phyloP scores from a whole-genome alignment of 2,329 filamentous ascomycete genomes.

The Teratosphaeria zuluensis region DNA sequence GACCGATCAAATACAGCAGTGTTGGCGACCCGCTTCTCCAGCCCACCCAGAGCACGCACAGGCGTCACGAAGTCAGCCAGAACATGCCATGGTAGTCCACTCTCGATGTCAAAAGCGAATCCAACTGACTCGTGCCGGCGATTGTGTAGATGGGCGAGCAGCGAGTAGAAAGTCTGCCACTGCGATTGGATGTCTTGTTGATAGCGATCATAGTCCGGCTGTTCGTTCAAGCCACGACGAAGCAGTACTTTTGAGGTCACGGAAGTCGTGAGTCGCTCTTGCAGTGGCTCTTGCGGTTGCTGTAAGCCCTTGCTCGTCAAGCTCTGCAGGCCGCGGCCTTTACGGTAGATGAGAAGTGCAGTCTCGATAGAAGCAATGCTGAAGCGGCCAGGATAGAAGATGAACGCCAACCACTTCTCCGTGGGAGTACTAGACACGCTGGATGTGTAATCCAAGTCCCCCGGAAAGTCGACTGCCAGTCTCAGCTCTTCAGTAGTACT shows the following conservation, averaged over 20 bases:
- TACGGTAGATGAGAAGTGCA: slow-evolving; percentile 71
- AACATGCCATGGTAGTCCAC: slow-evolving; percentile 71
- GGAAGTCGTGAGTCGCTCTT: slow-evolving; percentile 66
- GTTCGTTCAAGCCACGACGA: slow-evolving; percentile 50
- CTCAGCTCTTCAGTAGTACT: slow-evolving; percentile 33
- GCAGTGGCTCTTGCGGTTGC: slow-evolving; percentile 48
- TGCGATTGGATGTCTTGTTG: slow-evolving; percentile 65
- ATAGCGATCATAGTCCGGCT: slow-evolving; percentile 67
- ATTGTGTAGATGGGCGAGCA: slow-evolving; percentile 77
- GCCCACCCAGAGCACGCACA: slow-evolving; percentile 65
- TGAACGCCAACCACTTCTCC: slow-evolving; percentile 78
- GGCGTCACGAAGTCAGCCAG: slow-evolving; percentile 73
- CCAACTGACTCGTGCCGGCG: slow-evolving; percentile 74
- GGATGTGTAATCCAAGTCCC: slow-evolving; percentile 16
- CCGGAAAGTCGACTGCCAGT: slow-evolving; percentile 28
- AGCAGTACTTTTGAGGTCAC: slow-evolving; percentile 61
- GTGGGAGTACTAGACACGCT: slow-evolving; percentile 22
- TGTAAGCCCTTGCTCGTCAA: slow-evolving; percentile 31
- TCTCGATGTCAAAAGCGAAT: slow-evolving; percentile 60
- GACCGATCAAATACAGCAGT: slow-evolving; percentile 11
- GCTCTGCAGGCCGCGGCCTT: slow-evolving; percentile 41
- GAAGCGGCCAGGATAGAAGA: slow-evolving; percentile 77
- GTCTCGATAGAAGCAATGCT: slow-evolving; percentile 71
- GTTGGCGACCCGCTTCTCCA: slow-evolving; percentile 71
- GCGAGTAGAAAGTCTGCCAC: slow-evolving; percentile 82